Percentiles rank a stretch among this genome's conserved stretches.
phyloP scores from a whole-genome alignment of 257 asterid genomes.

The Oldenlandia corymbosa region DNA sequence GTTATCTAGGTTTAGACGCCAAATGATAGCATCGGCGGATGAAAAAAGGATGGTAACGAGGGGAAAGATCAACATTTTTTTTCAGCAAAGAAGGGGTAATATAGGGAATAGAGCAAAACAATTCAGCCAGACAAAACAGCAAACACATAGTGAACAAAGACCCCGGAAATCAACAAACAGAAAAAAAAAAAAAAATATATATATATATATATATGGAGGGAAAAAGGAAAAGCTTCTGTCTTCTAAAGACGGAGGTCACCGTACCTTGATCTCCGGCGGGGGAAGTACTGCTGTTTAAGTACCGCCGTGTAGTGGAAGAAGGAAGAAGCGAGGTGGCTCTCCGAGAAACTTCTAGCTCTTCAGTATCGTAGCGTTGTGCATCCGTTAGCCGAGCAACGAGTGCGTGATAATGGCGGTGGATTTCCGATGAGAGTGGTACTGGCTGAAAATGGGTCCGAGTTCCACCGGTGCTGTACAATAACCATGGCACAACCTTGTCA shows the following conservation, averaged over 20 bases:
- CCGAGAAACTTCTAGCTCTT: slow-evolving; percentile 11
- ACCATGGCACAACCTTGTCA: slow-evolving; percentile 1
- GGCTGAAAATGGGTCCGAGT: slow-evolving; percentile 7
- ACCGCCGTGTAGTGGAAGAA: slow-evolving; percentile 24
- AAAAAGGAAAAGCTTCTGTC: neutral
- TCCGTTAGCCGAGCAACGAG: slow-evolving; percentile 18
- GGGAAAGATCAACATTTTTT: too few species aligned
- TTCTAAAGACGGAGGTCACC: neutral
- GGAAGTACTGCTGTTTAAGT: slow-evolving; percentile 23
- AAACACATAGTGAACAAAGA: slow-evolving; percentile 40
- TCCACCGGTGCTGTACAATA: neutral
- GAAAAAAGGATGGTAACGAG: too few species aligned
- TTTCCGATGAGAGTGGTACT: slow-evolving; percentile 10
- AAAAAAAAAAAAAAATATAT: neutral
- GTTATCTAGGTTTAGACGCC: too few species aligned
- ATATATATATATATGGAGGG: too few species aligned
- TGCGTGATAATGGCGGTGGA: slow-evolving; percentile 11
- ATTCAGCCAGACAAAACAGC: slow-evolving; percentile 25
- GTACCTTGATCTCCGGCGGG: neutral
- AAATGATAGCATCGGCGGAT: too few species aligned
- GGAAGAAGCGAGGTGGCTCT: slow-evolving; percentile 26
- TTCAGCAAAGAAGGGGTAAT: too few species aligned
- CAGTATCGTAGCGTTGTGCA: slow-evolving; percentile 10
- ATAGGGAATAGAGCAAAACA: too few species aligned
- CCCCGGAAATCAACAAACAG: neutral